These are phyloP conservation scores for Pneumocystis oryctolagi DNA, from an alignment of 1,139 yeast species.

Conservation along the genomic window DNA sequence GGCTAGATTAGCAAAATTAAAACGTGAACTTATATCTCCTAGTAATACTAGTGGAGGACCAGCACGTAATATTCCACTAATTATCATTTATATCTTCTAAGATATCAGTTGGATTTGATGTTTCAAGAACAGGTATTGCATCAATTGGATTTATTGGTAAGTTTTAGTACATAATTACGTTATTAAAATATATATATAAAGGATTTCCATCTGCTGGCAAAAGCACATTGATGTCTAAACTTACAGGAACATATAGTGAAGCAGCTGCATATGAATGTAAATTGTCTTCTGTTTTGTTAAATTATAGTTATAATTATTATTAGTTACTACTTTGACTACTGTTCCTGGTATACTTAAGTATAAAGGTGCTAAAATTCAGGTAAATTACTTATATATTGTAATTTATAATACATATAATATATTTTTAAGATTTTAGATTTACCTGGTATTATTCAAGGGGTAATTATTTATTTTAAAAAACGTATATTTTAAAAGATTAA, in stretches of 20 bases:
- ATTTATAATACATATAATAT: neutral
- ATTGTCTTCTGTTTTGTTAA: neutral
- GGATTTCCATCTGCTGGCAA: slow-evolving; percentile 1
- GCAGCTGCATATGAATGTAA: slow-evolving; percentile 49
- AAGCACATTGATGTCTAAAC: slow-evolving; percentile 57
- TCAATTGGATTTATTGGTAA: slow-evolving; percentile 91
- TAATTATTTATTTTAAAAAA: slow-evolving; percentile 56
- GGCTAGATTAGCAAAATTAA: slow-evolving; percentile 86
- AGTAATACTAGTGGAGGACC: slow-evolving; percentile 74
- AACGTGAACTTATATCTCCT: slow-evolving; percentile 78
- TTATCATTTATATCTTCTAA: neutral
- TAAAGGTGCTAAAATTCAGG: slow-evolving; percentile 90
- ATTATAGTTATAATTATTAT: slow-evolving; percentile 32
- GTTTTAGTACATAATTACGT: slow-evolving; percentile 71
- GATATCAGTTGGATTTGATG: slow-evolving; percentile 65
- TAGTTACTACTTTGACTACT: slow-evolving; percentile 91
- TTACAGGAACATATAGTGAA: slow-evolving; percentile 93
- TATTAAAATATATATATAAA: neutral
- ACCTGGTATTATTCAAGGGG: slow-evolving; percentile 98
- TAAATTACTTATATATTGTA: neutral
- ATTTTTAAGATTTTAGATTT: slow-evolving; percentile 57
- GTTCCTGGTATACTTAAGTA: slow-evolving; percentile 93
- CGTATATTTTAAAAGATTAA: neutral
- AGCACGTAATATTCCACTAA: slow-evolving; percentile 38
- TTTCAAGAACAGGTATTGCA: slow-evolving; percentile 94